Conservation (phyloP, 495 filamentous ascomycete genomes). For the Hypoxylon subgilvum region DNA sequence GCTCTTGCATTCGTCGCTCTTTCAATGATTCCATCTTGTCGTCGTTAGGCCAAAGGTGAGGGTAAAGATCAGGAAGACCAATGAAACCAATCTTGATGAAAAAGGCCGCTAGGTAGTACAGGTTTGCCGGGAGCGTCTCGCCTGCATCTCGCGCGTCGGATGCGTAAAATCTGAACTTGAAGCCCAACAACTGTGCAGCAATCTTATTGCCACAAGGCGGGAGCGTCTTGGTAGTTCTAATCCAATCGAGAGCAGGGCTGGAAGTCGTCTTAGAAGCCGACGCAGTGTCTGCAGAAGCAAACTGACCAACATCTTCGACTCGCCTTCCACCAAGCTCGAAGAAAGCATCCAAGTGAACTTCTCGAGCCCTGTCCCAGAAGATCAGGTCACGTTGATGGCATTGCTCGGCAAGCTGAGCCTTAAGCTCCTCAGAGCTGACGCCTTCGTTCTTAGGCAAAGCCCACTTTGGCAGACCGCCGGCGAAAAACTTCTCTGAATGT, state of each 20-base stretch:
- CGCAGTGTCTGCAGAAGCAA: constrained; percentile 53
- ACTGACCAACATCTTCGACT: constrained; percentile 56
- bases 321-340: constrained; percentile 79
- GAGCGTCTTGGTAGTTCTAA: constrained; percentile 75
- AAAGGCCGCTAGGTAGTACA: constrained; percentile 86
- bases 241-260: constrained; percentile 65
- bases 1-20: constrained; percentile 71
- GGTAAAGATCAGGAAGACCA: constrained; percentile 89
- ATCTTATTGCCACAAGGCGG: constrained; percentile 86
- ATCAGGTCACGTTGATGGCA: constrained; percentile 68
- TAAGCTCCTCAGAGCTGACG: constrained; percentile 44
- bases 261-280: constrained; percentile 43
- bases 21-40: constrained; percentile 76
- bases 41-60: constrained; percentile 87
- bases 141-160: constrained; percentile 68
- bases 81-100: constrained; percentile 98
- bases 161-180: constrained; percentile 94
- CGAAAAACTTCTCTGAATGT: constrained; percentile 41
- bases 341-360: constrained; percentile 79
- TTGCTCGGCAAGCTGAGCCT: constrained; percentile 51
- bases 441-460: constrained; percentile 79
- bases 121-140: constrained; percentile 82
- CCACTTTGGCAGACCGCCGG: constrained; percentile 76
- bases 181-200: constrained; percentile 92
- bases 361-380: constrained; percentile 83